Percentiles rank a stretch among this genome's conserved stretches.
phyloP scores from a whole-genome alignment of 305 asterid genomes.

The Andrographis paniculata region DNA sequence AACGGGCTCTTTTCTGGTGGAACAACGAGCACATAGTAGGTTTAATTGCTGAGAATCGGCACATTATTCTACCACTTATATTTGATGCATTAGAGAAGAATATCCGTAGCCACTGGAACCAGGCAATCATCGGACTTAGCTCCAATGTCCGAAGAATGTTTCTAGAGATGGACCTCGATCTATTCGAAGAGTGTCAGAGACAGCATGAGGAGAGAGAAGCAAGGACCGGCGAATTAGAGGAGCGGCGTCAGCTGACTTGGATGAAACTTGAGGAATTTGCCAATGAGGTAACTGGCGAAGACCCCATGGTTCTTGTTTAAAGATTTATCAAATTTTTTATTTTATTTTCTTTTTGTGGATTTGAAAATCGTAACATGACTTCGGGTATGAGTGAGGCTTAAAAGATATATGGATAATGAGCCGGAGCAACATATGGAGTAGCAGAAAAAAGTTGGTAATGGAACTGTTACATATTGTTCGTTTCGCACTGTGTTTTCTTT shows the following conservation, averaged over 20 bases:
- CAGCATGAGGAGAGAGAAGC: slow-evolving; percentile 55
- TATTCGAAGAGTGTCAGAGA: slow-evolving; percentile 69
- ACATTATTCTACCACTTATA: slow-evolving; percentile 64
- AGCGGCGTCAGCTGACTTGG: slow-evolving; percentile 55
- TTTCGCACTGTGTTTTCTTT: neutral
- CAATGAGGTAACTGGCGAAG: slow-evolving; percentile 22
- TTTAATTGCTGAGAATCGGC: slow-evolving; percentile 74
- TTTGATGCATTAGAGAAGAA: slow-evolving; percentile 73
- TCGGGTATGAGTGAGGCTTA: neutral
- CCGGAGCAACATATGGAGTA: neutral
- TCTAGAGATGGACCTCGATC: slow-evolving; percentile 71
- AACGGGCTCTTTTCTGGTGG: slow-evolving; percentile 94
- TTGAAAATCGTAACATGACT: slow-evolving; percentile 1
- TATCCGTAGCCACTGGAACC: slow-evolving; percentile 72
- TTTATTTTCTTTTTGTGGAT: neutral
- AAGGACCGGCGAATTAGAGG: slow-evolving; percentile 39
- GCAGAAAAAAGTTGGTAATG: neutral
- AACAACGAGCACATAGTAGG: slow-evolving; percentile 87
- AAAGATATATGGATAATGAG: neutral
- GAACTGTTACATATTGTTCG: neutral
- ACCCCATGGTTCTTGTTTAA: slow-evolving; percentile 18
- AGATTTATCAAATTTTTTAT: neutral
- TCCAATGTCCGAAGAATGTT: slow-evolving; percentile 77
- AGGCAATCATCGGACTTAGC: slow-evolving; percentile 53
- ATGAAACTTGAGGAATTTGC: slow-evolving; percentile 81